Evolutionary conservation across 768 basidiomycete genomes (phyloP).

Genomic region (Russula olivacea): DNA sequence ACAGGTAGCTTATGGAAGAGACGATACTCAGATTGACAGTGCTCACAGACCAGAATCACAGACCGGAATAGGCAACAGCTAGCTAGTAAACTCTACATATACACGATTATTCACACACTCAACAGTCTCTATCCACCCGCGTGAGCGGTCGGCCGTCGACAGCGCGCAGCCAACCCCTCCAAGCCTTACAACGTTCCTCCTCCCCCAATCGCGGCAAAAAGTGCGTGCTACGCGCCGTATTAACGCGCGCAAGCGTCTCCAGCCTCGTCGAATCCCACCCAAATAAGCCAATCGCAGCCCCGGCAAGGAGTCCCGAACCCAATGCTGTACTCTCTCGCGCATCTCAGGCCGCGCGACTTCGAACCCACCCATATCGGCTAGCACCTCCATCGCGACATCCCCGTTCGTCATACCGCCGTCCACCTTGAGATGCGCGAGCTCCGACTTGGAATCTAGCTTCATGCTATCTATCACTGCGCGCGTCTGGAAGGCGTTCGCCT

Average conservation of each 20-base stretch:
- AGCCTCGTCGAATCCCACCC: conserved; percentile 88
- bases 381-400: conserved; percentile 77
- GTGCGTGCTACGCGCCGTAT: too few relatives aligned
- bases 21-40: too few relatives aligned
- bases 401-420: conserved; percentile 96
- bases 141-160: conserved; percentile 79
- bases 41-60: too few relatives aligned
- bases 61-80: too few relatives aligned
- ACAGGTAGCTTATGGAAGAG: too few relatives aligned
- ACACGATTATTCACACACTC: too few relatives aligned
- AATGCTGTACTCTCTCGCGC: conserved; percentile 96
- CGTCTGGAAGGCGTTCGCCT: conserved; percentile 95
- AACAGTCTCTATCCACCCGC: conserved; percentile 67
- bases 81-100: too few relatives aligned
- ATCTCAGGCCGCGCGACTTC: conserved; percentile 89
- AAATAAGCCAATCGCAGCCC: conserved; percentile 77
- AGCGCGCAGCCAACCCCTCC: conserved; percentile 83
- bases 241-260: conserved; percentile 78
- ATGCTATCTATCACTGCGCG: conserved; percentile 93
- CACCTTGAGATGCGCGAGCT: too few relatives aligned
- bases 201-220: conserved; percentile 52
- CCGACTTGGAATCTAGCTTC: conserved; percentile 75
- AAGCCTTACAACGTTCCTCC: conserved; percentile 54
- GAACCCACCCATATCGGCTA: conserved; percentile 89
- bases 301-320: conserved; percentile 91